phyloP scores from a whole-genome alignment of 1,284 basidiomycete species.

The Salmacisia buchloeana region DNA sequence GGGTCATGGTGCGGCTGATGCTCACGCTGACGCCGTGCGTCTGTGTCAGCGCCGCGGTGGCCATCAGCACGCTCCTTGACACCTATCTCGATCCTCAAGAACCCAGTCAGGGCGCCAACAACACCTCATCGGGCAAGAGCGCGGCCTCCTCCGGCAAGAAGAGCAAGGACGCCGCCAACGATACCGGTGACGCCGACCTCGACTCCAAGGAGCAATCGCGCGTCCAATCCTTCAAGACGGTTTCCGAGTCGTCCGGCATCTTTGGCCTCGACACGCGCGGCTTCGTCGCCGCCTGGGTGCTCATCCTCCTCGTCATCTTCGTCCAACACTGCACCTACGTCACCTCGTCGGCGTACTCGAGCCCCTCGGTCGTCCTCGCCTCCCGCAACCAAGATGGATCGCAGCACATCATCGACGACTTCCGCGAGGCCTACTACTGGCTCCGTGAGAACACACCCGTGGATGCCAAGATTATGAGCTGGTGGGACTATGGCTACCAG shows the following conservation, averaged over 20 bases:
- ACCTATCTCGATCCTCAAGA: slow-evolving; percentile 69
- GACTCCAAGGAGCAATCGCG: neutral
- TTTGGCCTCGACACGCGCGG: slow-evolving; percentile 79
- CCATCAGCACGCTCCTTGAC: slow-evolving; percentile 80
- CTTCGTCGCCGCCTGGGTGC: slow-evolving; percentile 69
- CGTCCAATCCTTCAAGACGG: slow-evolving; percentile 46
- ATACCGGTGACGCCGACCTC: neutral
- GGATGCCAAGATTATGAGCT: slow-evolving; percentile 91
- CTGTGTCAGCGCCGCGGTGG: slow-evolving; percentile 84
- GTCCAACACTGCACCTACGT: slow-evolving; percentile 90
- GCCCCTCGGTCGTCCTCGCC: slow-evolving; percentile 90
- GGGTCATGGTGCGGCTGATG: slow-evolving; percentile 97
- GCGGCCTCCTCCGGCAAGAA: neutral
- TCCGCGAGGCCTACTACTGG: slow-evolving; percentile 99
- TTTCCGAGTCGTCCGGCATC: slow-evolving; percentile 60
- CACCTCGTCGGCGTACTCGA: slow-evolving; percentile 90
- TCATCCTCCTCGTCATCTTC: slow-evolving; percentile 73
- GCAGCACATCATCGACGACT: slow-evolving; percentile 96
- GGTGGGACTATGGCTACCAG: slow-evolving; percentile 99
- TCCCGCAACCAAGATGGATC: slow-evolving; percentile 77
- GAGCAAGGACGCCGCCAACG: neutral
- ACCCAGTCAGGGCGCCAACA: slow-evolving; percentile 49
- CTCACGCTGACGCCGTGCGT: slow-evolving; percentile 85
- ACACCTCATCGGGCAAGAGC: neutral
- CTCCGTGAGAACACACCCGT: slow-evolving; percentile 85